These are phyloP conservation scores for Malassezia nana DNA, from an alignment of 1,284 basidiomycete genomes.

Conservation along the genomic window DNA sequence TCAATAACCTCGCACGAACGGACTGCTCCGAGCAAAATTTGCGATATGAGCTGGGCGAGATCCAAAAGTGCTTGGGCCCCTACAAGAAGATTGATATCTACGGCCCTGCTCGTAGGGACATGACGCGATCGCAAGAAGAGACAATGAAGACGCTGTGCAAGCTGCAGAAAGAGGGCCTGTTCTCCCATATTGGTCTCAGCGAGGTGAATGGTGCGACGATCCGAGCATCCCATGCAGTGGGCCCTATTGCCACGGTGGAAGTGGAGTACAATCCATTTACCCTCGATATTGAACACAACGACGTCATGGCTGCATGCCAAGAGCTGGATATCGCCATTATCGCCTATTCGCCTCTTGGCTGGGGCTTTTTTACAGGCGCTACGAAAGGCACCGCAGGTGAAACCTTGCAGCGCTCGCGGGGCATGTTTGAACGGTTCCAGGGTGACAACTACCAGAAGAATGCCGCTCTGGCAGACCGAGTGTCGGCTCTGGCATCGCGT, in stretches of 20 bases:
- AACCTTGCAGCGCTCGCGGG: constrained; percentile 25
- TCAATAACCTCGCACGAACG: constrained; percentile 3
- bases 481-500: constrained; percentile 42
- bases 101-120: constrained; percentile 31
- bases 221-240: constrained; percentile 24
- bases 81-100: constrained; percentile 35
- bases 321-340: constrained; percentile 55
- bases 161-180: constrained; percentile 24
- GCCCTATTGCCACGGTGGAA: constrained; percentile 55
- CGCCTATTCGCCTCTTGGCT: constrained; percentile 53
- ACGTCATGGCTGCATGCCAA: constrained; percentile 49
- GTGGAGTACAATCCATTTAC: constrained; percentile 60
- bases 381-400: constrained; percentile 49
- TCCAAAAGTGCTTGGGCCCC: constrained; percentile 24
- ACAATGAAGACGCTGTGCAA: constrained; percentile 27
- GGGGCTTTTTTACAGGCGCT: constrained; percentile 57
- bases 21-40: constrained; percentile 22
- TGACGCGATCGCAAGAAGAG: constrained; percentile 14
- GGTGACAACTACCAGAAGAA: constrained; percentile 56
- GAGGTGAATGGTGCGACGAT: constrained; percentile 33
- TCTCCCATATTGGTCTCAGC: constrained; percentile 34
- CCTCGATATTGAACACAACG: constrained; percentile 51
- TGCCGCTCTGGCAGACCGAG: constrained; percentile 53
- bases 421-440: constrained; percentile 5
- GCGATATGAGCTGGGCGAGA: constrained; percentile 22